phyloP scores from a whole-genome alignment of 202 grass and related monocot genomes.

The Schoenoplectus triqueter region DNA sequence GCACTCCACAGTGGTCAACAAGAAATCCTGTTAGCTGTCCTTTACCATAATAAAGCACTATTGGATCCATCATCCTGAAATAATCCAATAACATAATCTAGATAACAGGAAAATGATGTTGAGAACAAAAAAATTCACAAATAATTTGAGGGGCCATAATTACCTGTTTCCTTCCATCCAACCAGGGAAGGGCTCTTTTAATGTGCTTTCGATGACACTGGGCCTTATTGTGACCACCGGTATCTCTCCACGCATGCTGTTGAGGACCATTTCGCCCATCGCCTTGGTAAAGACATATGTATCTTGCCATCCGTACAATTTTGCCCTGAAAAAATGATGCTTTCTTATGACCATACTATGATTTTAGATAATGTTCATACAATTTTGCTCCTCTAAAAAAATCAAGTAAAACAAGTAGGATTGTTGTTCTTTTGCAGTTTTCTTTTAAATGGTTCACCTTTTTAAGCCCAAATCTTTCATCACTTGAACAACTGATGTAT shows the following conservation, averaged over 20 bases:
- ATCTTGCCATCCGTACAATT: background rate
- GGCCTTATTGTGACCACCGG: background rate
- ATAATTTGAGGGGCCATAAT: background rate
- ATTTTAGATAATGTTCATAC: too few relatives aligned
- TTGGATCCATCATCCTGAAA: background rate
- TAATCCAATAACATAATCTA: background rate
- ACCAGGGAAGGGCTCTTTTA: background rate
- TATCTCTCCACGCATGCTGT: background rate
- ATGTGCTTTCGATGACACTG: background rate
- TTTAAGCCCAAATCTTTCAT: background rate
- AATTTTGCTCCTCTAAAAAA: background rate
- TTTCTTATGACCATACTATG: too few relatives aligned
- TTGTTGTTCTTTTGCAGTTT: background rate
- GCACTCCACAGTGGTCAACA: background rate
- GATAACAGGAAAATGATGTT: background rate
- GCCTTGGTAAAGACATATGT: background rate
- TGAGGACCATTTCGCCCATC: background rate
- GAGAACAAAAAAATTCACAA: background rate
- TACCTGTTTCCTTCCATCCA: slow-evolving; percentile 13
- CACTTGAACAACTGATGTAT: background rate
- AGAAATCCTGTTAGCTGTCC: background rate
- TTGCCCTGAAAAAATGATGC: background rate
- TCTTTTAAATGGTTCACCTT: background rate
- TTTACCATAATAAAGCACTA: background rate
- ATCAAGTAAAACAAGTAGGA: background rate